Conservation (phyloP, 768 basidiomycete genomes). For the Russula foetens region DNA sequence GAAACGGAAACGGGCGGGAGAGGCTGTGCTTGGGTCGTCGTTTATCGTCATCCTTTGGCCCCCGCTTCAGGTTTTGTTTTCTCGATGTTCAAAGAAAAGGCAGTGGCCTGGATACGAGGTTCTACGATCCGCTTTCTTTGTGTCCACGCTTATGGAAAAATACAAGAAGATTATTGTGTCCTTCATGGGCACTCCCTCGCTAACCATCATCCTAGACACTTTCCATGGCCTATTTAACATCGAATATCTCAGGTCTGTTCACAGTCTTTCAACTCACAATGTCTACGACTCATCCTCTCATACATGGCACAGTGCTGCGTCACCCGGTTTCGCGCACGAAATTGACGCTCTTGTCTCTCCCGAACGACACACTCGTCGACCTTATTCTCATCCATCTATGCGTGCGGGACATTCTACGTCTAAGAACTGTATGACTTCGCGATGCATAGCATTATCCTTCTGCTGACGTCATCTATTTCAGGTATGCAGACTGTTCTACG, state of each 20-base stretch:
- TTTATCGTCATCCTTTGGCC: neutral
- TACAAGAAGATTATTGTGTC: slow-evolving; percentile 13
- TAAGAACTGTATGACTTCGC: slow-evolving; percentile 9
- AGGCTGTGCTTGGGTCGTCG: neutral
- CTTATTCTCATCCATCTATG: slow-evolving; percentile 16
- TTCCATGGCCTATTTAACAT: slow-evolving; percentile 8
- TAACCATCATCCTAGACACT: neutral
- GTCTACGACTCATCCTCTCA: neutral
- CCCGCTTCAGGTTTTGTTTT: neutral
- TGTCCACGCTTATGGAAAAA: slow-evolving; percentile 4
- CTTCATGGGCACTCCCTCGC: neutral
- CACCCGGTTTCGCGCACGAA: neutral
- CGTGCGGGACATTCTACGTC: slow-evolving; percentile 18
- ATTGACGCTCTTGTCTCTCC: slow-evolving; percentile 2
- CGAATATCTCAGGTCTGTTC: neutral
- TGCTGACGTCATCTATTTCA: neutral
- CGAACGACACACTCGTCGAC: slow-evolving; percentile 18
- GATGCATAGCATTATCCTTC: neutral
- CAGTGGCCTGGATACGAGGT: slow-evolving; percentile 3
- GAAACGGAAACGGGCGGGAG: no score
- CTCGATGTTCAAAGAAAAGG: neutral
- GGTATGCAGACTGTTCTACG: slow-evolving; percentile 16
- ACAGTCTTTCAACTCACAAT: neutral
- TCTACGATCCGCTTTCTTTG: neutral
- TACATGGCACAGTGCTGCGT: slow-evolving; percentile 8